A percentile compares a stretch with the other conserved stretches of the same genome.
These are phyloP conservation scores for Vigna mungo DNA, from an alignment of 306 rosid species.

Conservation along the genomic window DNA sequence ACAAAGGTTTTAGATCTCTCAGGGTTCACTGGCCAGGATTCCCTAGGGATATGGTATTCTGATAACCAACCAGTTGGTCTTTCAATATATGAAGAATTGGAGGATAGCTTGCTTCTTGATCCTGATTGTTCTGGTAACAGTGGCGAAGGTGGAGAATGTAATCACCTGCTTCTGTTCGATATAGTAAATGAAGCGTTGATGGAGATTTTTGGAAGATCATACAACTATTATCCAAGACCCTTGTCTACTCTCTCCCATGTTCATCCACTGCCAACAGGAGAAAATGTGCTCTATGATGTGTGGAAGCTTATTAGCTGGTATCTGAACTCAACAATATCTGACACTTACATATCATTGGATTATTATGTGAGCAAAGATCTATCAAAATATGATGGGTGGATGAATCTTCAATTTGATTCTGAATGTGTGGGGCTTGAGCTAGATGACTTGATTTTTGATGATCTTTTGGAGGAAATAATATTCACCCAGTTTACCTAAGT, in stretches of 20 bases:
- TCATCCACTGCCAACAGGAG: constrained; percentile 60
- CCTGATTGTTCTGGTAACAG: constrained; percentile 57
- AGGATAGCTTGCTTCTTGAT: constrained; percentile 61
- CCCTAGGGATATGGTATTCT: constrained; percentile 64
- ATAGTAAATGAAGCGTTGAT: constrained; percentile 71
- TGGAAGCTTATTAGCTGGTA: constrained; percentile 72
- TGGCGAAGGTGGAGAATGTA: constrained; percentile 53
- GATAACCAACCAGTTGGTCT: constrained; percentile 67
- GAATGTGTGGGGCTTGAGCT: constrained; percentile 80
- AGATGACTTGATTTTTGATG: constrained; percentile 78
- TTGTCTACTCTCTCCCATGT: constrained; percentile 57
- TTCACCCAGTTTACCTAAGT: background rate
- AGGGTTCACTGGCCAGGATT: constrained; percentile 51
- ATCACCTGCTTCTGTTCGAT: constrained; percentile 77
- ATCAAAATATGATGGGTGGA: constrained; percentile 73
- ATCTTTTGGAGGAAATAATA: constrained; percentile 67
- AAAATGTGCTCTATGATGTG: constrained; percentile 58
- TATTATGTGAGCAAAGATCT: constrained; percentile 64
- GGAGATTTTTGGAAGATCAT: constrained; percentile 72
- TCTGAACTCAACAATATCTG: constrained; percentile 48
- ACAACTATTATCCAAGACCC: constrained; percentile 59
- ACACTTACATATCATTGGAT: constrained; percentile 58
- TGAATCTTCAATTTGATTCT: constrained; percentile 82
- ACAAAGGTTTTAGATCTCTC: constrained; percentile 73
- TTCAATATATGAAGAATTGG: constrained; percentile 56